Percentiles rank a stretch among this genome's conserved stretches.
Conservation (phyloP, 306 rosid genomes). For the Begonia peltatifolia region DNA sequence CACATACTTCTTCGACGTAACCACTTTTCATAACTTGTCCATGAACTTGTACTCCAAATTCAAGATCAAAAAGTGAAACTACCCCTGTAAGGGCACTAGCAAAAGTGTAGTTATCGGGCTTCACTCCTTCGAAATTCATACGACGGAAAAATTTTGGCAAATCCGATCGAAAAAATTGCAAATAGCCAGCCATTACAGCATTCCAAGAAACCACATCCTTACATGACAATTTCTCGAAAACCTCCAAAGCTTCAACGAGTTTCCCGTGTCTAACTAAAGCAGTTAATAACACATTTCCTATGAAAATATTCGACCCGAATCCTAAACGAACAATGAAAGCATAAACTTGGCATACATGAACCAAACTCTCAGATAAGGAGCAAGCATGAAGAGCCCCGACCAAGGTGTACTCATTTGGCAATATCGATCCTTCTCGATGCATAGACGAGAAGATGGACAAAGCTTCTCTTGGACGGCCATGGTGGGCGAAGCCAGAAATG, state of each 20-base stretch:
- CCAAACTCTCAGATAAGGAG: slow-evolving; percentile 24
- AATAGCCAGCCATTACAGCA: slow-evolving; percentile 52
- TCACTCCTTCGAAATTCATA: slow-evolving; percentile 28
- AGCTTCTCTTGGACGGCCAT: slow-evolving; percentile 22
- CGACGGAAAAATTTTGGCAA: slow-evolving; percentile 41
- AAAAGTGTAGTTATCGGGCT: slow-evolving; percentile 49
- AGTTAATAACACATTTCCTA: slow-evolving; percentile 39
- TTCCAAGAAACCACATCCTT: slow-evolving; percentile 65
- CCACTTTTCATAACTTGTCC: slow-evolving; percentile 48
- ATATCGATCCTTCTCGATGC: slow-evolving; percentile 37
- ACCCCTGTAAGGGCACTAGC: slow-evolving; percentile 44
- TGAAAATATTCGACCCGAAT: slow-evolving; percentile 36
- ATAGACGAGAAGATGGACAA: slow-evolving; percentile 39
- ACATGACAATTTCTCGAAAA: slow-evolving; percentile 24
- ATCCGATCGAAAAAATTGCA: slow-evolving; percentile 26
- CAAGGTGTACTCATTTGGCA: slow-evolving; percentile 61
- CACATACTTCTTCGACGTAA: slow-evolving; percentile 42
- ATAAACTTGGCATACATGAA: slow-evolving; percentile 36
- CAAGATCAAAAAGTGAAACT: slow-evolving; percentile 36
- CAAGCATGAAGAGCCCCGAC: slow-evolving; percentile 66
- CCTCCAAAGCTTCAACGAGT: slow-evolving; percentile 30
- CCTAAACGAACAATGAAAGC: slow-evolving; percentile 42
- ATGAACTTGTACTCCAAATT: slow-evolving; percentile 53
- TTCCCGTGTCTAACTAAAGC: slow-evolving; percentile 44
- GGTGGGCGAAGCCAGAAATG: slow-evolving; percentile 44